A percentile compares a stretch with the other conserved stretches of the same genome.
Evolutionary conservation across 108 stramenopile genomes (phyloP).

Genomic region (Skeletonema costatum): DNA sequence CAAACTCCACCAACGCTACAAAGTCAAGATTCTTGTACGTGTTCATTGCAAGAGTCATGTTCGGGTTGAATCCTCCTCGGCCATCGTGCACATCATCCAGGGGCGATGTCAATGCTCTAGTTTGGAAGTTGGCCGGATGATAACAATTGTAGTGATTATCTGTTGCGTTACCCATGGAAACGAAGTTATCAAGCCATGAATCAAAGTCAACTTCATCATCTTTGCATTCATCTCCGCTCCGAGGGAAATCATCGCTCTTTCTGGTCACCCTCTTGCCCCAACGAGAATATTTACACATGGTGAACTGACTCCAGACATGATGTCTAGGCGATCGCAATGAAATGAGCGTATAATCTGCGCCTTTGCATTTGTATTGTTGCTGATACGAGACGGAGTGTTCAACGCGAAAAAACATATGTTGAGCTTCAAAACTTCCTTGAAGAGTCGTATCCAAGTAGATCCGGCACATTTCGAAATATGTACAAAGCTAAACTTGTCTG

Average conservation of each 20-base stretch:
- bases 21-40: constrained; percentile 16
- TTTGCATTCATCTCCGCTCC: not conserved
- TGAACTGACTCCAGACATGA: constrained; percentile 16
- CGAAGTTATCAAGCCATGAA: constrained; percentile 14
- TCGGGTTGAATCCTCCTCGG: constrained; percentile 1
- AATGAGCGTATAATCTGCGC: not conserved
- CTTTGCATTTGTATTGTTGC: not conserved
- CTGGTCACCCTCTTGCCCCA: constrained; percentile 12
- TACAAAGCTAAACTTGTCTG: constrained; percentile 18
- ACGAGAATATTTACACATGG: constrained; percentile 8
- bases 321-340: constrained; percentile 13
- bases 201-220: constrained; percentile 12
- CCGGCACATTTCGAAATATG: constrained; percentile 21
- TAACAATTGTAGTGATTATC: constrained; percentile 14
- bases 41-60: constrained; percentile 5
- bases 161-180: not conserved
- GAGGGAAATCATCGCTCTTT: not conserved
- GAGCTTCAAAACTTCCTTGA: not conserved
- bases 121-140: constrained; percentile 23
- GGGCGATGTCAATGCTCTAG: not conserved
- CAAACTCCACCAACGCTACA: constrained; percentile 12
- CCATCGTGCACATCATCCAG: not conserved
- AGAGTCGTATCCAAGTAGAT: constrained; percentile 17
- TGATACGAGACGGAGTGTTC: constrained; percentile 18
- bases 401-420: constrained; percentile 8